phyloP scores from a whole-genome alignment of 495 filamentous ascomycete species.

The Parmelia sp. region DNA sequence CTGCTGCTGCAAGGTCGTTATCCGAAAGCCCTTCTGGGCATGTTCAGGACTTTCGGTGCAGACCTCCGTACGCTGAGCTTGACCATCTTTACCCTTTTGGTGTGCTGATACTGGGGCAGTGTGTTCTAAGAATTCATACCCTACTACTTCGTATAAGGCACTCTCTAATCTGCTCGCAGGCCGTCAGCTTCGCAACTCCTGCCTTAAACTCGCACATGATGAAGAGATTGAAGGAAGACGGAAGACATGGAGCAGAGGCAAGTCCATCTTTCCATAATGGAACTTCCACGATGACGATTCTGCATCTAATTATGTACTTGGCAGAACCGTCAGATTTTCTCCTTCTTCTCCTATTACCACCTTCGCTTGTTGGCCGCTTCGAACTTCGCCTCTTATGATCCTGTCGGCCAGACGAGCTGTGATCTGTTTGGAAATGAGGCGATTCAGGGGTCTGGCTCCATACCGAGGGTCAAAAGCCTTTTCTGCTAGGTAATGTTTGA shows the following conservation, averaged over 20 bases:
- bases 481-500: conserved; percentile 79
- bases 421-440: conserved; percentile 81
- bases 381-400: conserved; percentile 82
- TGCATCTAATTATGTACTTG: not conserved
- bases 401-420: conserved; percentile 82
- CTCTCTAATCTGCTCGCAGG: not conserved
- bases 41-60: no score
- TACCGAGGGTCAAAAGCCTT: conserved; percentile 85
- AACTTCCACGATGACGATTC: not conserved
- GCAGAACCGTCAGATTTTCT: conserved; percentile 43
- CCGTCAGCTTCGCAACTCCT: not conserved
- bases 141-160: not conserved
- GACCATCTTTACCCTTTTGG: not conserved
- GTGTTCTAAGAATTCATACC: not conserved
- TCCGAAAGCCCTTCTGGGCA: no score
- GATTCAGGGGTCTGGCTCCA: conserved; percentile 88
- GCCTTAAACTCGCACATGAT: not conserved
- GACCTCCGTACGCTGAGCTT: not conserved
- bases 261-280: not conserved
- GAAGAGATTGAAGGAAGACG: not conserved
- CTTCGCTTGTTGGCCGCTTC: conserved; percentile 61
- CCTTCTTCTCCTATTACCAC: conserved; percentile 57
- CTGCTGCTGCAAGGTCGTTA: no score
- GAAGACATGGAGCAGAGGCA: not conserved
- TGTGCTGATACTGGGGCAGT: no score